phyloP scores from a whole-genome alignment of 768 basidiomycete species.

The Leucosporidium creatinivorum region DNA sequence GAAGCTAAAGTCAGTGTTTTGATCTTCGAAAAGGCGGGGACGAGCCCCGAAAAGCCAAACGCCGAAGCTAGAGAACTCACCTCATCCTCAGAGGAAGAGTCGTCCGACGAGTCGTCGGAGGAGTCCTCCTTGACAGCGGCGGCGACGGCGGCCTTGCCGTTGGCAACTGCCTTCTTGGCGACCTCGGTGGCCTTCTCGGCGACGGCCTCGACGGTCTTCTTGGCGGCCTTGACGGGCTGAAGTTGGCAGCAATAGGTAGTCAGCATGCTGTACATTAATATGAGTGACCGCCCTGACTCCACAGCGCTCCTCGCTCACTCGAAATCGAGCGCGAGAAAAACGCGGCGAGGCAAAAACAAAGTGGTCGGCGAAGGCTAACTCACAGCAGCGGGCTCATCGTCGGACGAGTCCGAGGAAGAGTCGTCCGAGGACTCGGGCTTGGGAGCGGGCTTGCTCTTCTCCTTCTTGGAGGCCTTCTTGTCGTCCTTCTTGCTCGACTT shows the following conservation, averaged over 20 bases:
- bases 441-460: slow-evolving; percentile 35
- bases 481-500: slow-evolving; percentile 21
- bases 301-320: not conserved
- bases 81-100: slow-evolving; percentile 19
- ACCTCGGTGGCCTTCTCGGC: slow-evolving; percentile 33
- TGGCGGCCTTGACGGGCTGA: slow-evolving; percentile 32
- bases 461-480: slow-evolving; percentile 42
- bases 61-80: no score
- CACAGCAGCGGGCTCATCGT: slow-evolving; percentile 33
- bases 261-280: no score
- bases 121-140: slow-evolving; percentile 16
- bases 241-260: slow-evolving; percentile 10
- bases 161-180: slow-evolving; percentile 20
- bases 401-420: slow-evolving; percentile 24
- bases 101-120: slow-evolving; percentile 12
- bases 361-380: slow-evolving; percentile 33
- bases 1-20: not conserved
- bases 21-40: no score
- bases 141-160: slow-evolving; percentile 6
- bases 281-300: no score
- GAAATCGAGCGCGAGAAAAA: not conserved
- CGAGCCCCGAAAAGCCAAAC: no score
- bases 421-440: slow-evolving; percentile 9
- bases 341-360: not conserved
- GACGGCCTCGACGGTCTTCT: slow-evolving; percentile 16